These are phyloP conservation scores for Tuber aestivum DNA, from an alignment of 495 filamentous ascomycete species.

Conservation along the genomic window DNA sequence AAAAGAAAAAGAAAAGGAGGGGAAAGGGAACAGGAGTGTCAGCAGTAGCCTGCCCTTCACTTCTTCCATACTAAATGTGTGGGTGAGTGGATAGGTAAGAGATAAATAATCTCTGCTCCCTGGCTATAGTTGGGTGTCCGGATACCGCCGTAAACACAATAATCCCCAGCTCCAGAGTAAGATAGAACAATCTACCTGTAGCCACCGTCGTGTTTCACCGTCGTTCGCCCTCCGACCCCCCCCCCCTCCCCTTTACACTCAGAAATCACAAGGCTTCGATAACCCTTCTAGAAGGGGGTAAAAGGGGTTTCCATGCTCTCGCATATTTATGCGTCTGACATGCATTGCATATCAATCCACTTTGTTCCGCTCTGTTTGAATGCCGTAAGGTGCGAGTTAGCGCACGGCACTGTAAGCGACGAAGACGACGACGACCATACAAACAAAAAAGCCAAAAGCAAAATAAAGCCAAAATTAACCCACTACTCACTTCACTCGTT, in stretches of 20 bases:
- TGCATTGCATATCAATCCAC: neutral
- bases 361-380: neutral
- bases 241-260: neutral
- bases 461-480: neutral
- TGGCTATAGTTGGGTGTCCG: neutral
- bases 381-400: neutral
- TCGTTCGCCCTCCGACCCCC: neutral
- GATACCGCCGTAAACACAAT: neutral
- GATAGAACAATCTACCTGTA: neutral
- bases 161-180: neutral
- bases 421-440: neutral
- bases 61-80: neutral
- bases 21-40: neutral
- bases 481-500: no score
- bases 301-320: neutral
- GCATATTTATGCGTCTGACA: slow-evolving; percentile 7
- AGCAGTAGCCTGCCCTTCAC: neutral
- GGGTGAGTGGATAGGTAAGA: neutral
- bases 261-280: neutral
- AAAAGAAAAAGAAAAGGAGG: neutral
- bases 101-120: neutral
- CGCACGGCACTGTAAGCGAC: neutral
- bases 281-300: neutral
- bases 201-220: neutral
- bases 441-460: neutral